Evolutionary conservation across 805 yeast species (phyloP), one percentile per base, ranked within the genome.

Genomic region (Ogataea saltuana): DNA sequence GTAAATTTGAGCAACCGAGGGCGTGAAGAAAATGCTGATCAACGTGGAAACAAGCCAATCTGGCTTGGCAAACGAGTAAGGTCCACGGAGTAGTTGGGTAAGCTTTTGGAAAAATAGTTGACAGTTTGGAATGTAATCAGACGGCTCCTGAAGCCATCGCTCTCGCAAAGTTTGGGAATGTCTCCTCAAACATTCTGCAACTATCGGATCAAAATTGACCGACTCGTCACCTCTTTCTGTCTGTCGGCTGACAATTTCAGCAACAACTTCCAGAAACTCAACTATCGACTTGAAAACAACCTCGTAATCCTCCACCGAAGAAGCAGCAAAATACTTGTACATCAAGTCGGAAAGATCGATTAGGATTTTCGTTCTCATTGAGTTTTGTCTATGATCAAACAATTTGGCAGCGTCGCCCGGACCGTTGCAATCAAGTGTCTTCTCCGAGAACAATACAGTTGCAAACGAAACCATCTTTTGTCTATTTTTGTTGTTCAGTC

Each of bases 331-430:
- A 18, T 34, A 28, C 2, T 19, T 32, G 18, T 23, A 19, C 21
- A 49, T 12, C 32, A 36, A 10, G 27, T 47, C 53, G 12, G 44
- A 39, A 9, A 50, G 44, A 6, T 41, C 33, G 10, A 44, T 27
- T 20, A 51, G 21, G 6, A 51, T 30, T 3, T 20, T 33, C n/a
- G 45, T 41, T 12, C 52, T 46, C 18, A 37, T 23, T 1, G 22
- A 16, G 20, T 41, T 42, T 27, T 46, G 51, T 6, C 36, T 4
- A 2, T 41, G 37, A 36, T 52, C 55, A 13, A 44, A 41, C 11
- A 54, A 22, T n/a, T 39, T 32, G 2, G 45, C 41, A 5, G 27
- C 16, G 17, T 41, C 49, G 10, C 13, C 10, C 2, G 10, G n/a
- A 13, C 43, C 48, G 13, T 19, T 23, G 2, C 53, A 41, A 13